Conservation (phyloP, 202 grass and related monocot species). For the Schoenoplectus tabernaemontani region DNA sequence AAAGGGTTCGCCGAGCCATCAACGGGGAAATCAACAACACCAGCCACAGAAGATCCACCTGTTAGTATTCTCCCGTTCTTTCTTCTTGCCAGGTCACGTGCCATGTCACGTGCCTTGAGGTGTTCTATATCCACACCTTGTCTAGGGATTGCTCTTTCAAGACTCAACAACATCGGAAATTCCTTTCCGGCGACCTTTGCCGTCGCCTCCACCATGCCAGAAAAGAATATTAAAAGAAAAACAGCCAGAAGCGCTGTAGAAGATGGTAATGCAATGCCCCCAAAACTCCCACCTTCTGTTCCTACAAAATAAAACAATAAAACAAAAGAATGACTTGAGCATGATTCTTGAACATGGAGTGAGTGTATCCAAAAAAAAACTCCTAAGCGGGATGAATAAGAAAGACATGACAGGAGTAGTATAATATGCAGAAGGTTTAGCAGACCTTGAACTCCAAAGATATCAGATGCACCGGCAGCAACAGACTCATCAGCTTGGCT, state of each 20-base stretch:
- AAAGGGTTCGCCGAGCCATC: conserved; percentile 78
- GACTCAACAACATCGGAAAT: conserved; percentile 38
- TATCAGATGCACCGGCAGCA: conserved; percentile 47
- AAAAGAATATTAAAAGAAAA: not conserved
- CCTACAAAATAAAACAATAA: conserved; percentile 26
- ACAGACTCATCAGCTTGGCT: conserved; percentile 49
- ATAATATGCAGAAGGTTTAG: no score
- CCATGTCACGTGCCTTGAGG: conserved; percentile 54
- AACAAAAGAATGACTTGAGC: conserved; percentile 20
- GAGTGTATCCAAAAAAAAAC: not conserved
- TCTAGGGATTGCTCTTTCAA: conserved; percentile 61
- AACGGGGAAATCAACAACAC: conserved; percentile 81
- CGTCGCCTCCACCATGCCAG: conserved; percentile 12
- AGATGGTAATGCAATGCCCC: conserved; percentile 61
- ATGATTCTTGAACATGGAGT: not conserved
- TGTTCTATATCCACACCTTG: conserved; percentile 48
- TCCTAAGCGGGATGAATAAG: conserved; percentile 6
- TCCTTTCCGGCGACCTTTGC: conserved; percentile 7
- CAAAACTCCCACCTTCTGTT: conserved; percentile 44
- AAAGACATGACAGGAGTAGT: not conserved
- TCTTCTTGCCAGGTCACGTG: conserved; percentile 25
- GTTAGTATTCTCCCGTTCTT: conserved; percentile 35
- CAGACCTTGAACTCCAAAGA: conserved; percentile 50
- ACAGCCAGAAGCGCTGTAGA: not conserved
- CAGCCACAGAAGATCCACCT: conserved; percentile 26